Evolutionary conservation across 176 grass and related monocot genomes (phyloP), one percentile per base, ranked within the genome.

Genomic region (Zoysia pacifica): DNA sequence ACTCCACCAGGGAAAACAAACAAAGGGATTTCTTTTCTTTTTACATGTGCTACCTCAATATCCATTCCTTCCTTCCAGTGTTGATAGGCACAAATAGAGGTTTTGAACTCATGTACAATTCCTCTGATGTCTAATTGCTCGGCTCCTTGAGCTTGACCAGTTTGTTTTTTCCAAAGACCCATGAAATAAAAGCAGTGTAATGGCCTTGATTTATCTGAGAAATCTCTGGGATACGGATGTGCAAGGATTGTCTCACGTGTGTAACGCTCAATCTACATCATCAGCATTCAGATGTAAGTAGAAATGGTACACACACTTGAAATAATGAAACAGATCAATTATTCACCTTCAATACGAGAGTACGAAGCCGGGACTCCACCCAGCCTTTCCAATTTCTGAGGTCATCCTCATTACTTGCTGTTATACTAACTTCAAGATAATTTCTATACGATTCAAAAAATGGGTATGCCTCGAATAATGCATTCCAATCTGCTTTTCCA

Each of bases 381-480:
- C 94, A 97, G n/a, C 91, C 94, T 79, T 97, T 93, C 94, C 94
- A 97, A 70, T 94, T 91, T 47, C 94, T 85, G 59, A 97, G 88
- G 40, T 97, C 91, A 90, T 86, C 82, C 88, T 94, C 91, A 79
- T 90, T 94, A 86, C 74, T 90, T 19, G 89, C 91, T 45, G 87
- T 82, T 43, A 97, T 88, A 62, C 85, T 86, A 79, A 97, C 85
- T 72, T 94, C 67, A 36, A 94, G 87, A 84, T 94, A 97, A 71
- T 97, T 88, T 73, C 86, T 94, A 67, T 97, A 97, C 41, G 87
- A 83, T 82, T 97, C 94, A 84, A 97, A 94, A 82, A 97, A 97
- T 4, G 89, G 91, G 75, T 91, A 97, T 53, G 89, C 84, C 82
- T 92, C 91, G 1, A 94, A 94, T 28, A 94, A 81, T 65, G 70